These are phyloP conservation scores for Aphanomyces stellatus DNA, from an alignment of 352 stramenopile genomes.

Conservation along the genomic window DNA sequence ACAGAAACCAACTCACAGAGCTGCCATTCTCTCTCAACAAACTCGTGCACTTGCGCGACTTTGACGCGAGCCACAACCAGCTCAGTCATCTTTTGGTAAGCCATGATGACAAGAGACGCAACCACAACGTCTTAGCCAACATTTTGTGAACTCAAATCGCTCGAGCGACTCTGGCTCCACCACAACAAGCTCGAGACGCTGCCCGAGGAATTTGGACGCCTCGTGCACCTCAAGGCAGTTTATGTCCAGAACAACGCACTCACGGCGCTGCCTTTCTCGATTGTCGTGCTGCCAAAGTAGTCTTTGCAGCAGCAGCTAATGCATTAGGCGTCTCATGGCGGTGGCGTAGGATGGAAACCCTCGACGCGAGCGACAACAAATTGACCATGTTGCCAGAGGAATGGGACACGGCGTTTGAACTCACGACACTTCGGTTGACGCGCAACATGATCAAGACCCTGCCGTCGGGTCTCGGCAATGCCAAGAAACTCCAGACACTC, in stretches of 20 bases:
- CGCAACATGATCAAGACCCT: not conserved
- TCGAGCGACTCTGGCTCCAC: slow-evolving; percentile 11
- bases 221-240: not conserved
- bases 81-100: not conserved
- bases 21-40: slow-evolving; percentile 5
- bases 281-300: slow-evolving; percentile 4
- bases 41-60: not conserved
- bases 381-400: not conserved
- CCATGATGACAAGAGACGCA: not conserved
- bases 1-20: slow-evolving; percentile 5
- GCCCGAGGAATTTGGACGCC: not conserved
- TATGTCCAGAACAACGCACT: slow-evolving; percentile 8
- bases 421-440: not conserved
- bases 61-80: slow-evolving; percentile 13
- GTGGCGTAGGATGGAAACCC: not conserved
- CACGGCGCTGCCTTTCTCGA: not conserved
- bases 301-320: not conserved
- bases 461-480: not conserved
- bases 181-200: not conserved
- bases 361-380: slow-evolving; percentile 17
- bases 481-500: not conserved
- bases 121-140: not conserved
- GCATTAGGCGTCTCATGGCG: not conserved
- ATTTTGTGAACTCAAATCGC: not conserved
- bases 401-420: not conserved